Percentiles rank a stretch among this genome's conserved stretches.
phyloP scores from a whole-genome alignment of 2,329 filamentous ascomycete species.

The Colletotrichum viniferum region DNA sequence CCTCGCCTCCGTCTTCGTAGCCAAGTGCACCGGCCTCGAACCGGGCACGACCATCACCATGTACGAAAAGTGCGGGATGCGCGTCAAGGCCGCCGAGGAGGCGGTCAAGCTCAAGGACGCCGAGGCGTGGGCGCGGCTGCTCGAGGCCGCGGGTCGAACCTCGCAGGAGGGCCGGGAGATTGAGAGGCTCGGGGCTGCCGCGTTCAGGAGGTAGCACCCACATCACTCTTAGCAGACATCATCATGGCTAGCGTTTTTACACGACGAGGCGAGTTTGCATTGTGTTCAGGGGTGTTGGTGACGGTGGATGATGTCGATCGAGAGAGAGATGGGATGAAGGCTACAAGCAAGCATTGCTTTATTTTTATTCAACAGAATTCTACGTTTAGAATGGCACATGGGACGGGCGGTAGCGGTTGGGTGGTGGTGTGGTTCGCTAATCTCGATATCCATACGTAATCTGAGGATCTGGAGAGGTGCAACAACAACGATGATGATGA shows the following conservation, averaged over 20 bases:
- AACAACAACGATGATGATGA: background rate
- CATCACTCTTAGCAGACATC: no score
- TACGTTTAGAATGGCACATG: background rate
- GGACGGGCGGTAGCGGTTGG: background rate
- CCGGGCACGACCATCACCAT: conserved; percentile 78
- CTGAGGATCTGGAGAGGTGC: background rate
- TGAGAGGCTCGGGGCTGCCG: conserved; percentile 73
- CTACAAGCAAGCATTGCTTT: background rate
- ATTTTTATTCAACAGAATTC: no score
- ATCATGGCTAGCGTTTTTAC: background rate
- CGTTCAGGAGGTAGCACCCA: conserved; percentile 47
- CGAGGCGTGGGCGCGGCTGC: conserved; percentile 73
- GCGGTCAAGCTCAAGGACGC: conserved; percentile 82
- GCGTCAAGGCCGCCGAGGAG: conserved; percentile 89
- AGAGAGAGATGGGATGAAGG: background rate
- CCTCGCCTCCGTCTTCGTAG: conserved; percentile 81
- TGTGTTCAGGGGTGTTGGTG: background rate
- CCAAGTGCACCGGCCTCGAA: conserved; percentile 79
- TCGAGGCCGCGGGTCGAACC: conserved; percentile 73
- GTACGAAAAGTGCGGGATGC: conserved; percentile 96
- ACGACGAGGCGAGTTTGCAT: conserved; percentile 22
- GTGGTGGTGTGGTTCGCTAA: background rate
- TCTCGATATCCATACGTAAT: conserved; percentile 1
- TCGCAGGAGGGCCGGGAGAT: conserved; percentile 76
- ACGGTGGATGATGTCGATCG: background rate